phyloP scores from a whole-genome alignment of 2,329 filamentous ascomycete genomes.

The Claviceps capensis region DNA sequence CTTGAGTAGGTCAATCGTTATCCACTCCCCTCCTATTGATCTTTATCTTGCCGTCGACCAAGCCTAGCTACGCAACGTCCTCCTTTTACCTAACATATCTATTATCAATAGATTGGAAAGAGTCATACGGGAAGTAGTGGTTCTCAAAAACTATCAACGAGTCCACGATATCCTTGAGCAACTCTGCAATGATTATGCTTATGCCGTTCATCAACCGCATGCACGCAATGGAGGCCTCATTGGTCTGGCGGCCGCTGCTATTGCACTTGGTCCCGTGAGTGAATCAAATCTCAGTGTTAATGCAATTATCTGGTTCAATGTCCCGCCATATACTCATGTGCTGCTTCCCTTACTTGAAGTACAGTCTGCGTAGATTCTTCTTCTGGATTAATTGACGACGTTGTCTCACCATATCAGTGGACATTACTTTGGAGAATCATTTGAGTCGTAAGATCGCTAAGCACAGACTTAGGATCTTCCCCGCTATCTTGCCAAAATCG shows the following conservation, averaged over 20 bases:
- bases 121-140: conserved; percentile 72
- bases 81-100: conserved; percentile 7
- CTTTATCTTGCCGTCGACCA: background rate
- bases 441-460: background rate
- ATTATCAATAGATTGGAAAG: conserved; percentile 60
- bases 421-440: background rate
- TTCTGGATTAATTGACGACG: background rate
- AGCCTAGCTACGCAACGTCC: background rate
- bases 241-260: conserved; percentile 86
- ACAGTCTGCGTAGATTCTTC: background rate
- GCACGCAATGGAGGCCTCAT: conserved; percentile 93
- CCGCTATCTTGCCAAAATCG: conserved; percentile 82
- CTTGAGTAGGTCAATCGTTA: conserved; percentile 57
- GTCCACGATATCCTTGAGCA: conserved; percentile 87
- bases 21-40: background rate
- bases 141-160: conserved; percentile 60
- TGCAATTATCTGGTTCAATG: background rate
- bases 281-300: background rate
- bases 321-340: background rate
- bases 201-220: conserved; percentile 92
- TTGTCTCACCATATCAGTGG: background rate
- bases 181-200: conserved; percentile 94
- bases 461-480: conserved; percentile 59
- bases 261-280: conserved; percentile 81
- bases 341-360: background rate